Evolutionary conservation across 352 stramenopile species (phyloP).

Genomic region (Pythium folliculosum): DNA sequence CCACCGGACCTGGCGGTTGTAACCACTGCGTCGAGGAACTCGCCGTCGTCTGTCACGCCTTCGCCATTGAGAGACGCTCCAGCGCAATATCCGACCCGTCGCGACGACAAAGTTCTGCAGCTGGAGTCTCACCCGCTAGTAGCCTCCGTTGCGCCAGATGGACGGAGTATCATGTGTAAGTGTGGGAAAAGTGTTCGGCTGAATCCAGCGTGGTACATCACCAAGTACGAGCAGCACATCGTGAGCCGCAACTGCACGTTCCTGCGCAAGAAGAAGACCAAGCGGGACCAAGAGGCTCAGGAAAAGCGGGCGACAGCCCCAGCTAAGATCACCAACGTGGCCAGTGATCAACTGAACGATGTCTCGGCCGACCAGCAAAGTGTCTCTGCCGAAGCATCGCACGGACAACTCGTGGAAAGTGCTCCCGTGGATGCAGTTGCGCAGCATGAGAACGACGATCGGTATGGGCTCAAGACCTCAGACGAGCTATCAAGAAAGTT

Average conservation of each 20-base stretch:
- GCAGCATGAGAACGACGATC: no score
- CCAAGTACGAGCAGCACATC: conserved; percentile 87
- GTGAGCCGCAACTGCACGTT: conserved; percentile 80
- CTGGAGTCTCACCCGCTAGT: conserved; percentile 66
- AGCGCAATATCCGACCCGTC: conserved; percentile 45
- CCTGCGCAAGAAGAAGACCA: conserved; percentile 38
- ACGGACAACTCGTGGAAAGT: no score
- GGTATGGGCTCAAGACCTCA: no score
- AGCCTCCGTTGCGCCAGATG: conserved; percentile 43
- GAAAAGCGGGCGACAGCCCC: conserved; percentile 16
- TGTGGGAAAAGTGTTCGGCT: conserved; percentile 70
- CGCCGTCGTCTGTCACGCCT: no score
- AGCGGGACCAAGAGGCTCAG: conserved; percentile 17
- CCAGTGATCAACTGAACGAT: neutral
- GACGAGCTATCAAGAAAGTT: neutral
- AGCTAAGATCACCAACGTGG: neutral
- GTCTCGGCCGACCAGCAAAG: neutral
- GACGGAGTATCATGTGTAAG: conserved; percentile 61
- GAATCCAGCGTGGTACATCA: conserved; percentile 85
- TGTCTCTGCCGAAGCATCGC: no score
- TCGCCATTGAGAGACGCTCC: no score
- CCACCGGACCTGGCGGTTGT: no score
- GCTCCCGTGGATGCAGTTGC: no score
- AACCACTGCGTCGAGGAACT: no score
- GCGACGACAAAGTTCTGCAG: conserved; percentile 64